phyloP scores from a whole-genome alignment of 164 flowering plant species.

The Kingdonia uniflora region DNA sequence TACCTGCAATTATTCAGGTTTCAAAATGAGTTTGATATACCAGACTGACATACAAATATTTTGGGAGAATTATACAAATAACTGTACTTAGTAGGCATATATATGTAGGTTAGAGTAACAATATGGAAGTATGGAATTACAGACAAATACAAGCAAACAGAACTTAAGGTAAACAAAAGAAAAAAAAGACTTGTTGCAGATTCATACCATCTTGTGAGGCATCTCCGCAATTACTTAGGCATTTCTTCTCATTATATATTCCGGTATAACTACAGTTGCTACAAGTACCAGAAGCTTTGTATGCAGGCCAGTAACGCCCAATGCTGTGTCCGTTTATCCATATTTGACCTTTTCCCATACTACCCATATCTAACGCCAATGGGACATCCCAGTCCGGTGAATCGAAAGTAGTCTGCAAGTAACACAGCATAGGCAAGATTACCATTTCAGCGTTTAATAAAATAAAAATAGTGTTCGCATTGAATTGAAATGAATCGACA shows the following conservation, averaged over 20 bases:
- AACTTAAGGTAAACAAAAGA: no score
- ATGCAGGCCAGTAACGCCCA: conserved; percentile 84
- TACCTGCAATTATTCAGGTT: conserved; percentile 35
- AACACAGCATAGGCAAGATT: conserved; percentile 1
- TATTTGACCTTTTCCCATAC: conserved; percentile 84
- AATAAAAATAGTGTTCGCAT: no score
- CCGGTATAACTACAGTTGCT: conserved; percentile 57
- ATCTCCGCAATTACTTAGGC: conserved; percentile 50
- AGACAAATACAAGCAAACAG: no score
- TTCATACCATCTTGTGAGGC: conserved; percentile 67
- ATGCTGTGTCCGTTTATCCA: conserved; percentile 79
- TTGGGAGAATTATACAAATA: no score
- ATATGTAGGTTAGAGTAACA: no score
- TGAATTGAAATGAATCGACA: no score
- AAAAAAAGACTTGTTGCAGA: no score
- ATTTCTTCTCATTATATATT: conserved; percentile 39
- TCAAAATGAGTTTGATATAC: no score
- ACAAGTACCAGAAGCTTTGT: conserved; percentile 54
- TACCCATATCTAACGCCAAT: conserved; percentile 64
- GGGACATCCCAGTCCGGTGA: conserved; percentile 65
- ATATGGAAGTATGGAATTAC: no score
- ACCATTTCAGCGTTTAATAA: not conserved
- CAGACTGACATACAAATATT: no score
- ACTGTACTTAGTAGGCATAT: no score
- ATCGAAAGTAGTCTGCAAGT: conserved; percentile 45